Conservation (phyloP, 495 filamentous ascomycete genomes). For the Articulospora tetracladia region DNA sequence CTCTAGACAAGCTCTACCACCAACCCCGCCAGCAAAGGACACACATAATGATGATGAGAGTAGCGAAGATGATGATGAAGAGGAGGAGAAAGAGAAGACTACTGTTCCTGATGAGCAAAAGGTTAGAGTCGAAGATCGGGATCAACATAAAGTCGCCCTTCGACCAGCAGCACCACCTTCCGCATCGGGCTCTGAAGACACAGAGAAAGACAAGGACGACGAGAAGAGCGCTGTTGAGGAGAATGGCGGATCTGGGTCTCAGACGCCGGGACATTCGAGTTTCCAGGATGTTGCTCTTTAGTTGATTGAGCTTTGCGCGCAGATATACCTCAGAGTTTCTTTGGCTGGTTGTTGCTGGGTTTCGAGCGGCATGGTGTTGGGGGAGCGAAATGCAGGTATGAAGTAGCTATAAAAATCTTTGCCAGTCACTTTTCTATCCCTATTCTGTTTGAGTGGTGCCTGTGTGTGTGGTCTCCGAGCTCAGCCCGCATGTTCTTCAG, state of each 20-base stretch:
- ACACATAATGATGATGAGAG: constrained; percentile 28
- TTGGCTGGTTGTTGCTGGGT: neutral
- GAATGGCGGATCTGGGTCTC: constrained; percentile 11
- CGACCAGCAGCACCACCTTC: constrained; percentile 13
- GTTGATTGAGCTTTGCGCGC: neutral
- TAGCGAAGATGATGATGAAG: constrained; percentile 27
- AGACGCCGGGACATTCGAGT: constrained; percentile 29
- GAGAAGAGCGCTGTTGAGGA: constrained; percentile 23
- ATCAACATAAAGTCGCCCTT: constrained; percentile 43
- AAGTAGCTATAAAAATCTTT: neutral
- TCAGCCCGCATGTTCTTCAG: too few species aligned
- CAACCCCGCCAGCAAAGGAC: constrained; percentile 29
- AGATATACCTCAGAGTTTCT: constrained; percentile 7
- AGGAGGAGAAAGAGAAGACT: constrained; percentile 32
- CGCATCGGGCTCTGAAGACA: constrained; percentile 6
- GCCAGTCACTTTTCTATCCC: too few species aligned
- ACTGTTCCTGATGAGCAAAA: constrained; percentile 50
- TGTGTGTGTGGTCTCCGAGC: too few species aligned
- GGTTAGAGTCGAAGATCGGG: constrained; percentile 47
- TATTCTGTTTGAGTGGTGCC: too few species aligned
- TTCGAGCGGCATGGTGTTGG: constrained; percentile 10
- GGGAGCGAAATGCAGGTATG: neutral
- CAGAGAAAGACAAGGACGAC: constrained; percentile 31
- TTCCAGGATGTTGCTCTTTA: constrained; percentile 54
- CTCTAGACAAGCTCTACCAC: constrained; percentile 15